Conservation (phyloP, 371 early-diverging fungal genomes). For the Zopfochytrium polystomum region DNA sequence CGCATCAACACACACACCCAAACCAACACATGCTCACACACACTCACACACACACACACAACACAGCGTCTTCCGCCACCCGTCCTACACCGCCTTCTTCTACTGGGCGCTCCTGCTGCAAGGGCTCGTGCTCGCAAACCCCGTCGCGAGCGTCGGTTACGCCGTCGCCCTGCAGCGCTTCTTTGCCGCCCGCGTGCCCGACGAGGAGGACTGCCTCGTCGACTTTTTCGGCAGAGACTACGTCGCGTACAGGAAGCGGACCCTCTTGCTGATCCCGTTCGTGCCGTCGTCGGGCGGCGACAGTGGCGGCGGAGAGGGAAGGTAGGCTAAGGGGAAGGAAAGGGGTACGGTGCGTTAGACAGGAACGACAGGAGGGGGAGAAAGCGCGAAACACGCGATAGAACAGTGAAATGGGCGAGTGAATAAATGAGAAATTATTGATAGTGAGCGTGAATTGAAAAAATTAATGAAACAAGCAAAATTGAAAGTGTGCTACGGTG, state of each 20-base stretch:
- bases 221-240: constrained; percentile 80
- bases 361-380: not conserved
- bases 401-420: too few species aligned
- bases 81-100: constrained; percentile 87
- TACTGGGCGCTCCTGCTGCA: constrained; percentile 80
- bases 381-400: too few species aligned
- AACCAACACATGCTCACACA: too few species aligned
- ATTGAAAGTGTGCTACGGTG: too few species aligned
- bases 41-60: not conserved
- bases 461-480: too few species aligned
- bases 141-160: constrained; percentile 64
- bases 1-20: too few species aligned
- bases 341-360: not conserved
- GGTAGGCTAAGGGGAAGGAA: not conserved
- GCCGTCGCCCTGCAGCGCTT: constrained; percentile 61
- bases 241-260: constrained; percentile 45
- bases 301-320: not conserved
- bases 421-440: too few species aligned
- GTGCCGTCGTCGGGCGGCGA: not conserved
- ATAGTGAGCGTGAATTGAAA: too few species aligned
- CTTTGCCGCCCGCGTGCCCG: constrained; percentile 69
- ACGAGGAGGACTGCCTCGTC: constrained; percentile 70
- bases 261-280: constrained; percentile 54
- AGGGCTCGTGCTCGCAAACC: constrained; percentile 63
- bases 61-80: constrained; percentile 64